Percentiles rank a stretch among this genome's conserved stretches.
Evolutionary conservation across 805 yeast genomes (phyloP).

Genomic region (Yarrowia deformans): DNA sequence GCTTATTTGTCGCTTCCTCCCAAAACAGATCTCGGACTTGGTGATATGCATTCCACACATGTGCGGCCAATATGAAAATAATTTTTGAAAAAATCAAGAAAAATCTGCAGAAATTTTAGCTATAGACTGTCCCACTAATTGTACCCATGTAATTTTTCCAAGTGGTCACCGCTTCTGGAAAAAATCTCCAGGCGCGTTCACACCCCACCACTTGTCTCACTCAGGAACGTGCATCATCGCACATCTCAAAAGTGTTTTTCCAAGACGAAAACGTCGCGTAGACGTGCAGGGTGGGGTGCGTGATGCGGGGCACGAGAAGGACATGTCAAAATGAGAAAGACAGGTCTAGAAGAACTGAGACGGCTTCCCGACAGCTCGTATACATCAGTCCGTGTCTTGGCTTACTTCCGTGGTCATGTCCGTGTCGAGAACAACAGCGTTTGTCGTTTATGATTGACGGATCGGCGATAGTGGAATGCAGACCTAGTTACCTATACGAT

Average conservation of each 20-base stretch:
- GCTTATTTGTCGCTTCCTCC: constrained; percentile 13
- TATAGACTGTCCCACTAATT: background rate
- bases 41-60: constrained; percentile 5
- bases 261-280: constrained; percentile 24
- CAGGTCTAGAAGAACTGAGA: background rate
- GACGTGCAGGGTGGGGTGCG: constrained; percentile 21
- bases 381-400: constrained; percentile 5
- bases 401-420: background rate
- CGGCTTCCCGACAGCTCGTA: background rate
- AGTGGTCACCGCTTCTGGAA: too few relatives aligned
- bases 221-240: constrained; percentile 25
- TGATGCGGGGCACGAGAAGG: constrained; percentile 8
- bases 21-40: constrained; percentile 12
- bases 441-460: background rate
- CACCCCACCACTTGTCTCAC: background rate
- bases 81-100: too few relatives aligned
- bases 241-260: background rate
- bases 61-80: background rate
- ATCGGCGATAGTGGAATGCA: constrained; percentile 4
- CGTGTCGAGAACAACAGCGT: background rate
- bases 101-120: too few relatives aligned
- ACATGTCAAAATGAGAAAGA: background rate
- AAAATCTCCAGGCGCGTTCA: too few relatives aligned
- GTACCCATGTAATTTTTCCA: background rate
- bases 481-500: background rate